Percentiles rank a stretch among this genome's conserved stretches.
Evolutionary conservation across 2,329 filamentous ascomycete genomes (phyloP).

Genomic region (Penicillium fuscoglaucum): DNA sequence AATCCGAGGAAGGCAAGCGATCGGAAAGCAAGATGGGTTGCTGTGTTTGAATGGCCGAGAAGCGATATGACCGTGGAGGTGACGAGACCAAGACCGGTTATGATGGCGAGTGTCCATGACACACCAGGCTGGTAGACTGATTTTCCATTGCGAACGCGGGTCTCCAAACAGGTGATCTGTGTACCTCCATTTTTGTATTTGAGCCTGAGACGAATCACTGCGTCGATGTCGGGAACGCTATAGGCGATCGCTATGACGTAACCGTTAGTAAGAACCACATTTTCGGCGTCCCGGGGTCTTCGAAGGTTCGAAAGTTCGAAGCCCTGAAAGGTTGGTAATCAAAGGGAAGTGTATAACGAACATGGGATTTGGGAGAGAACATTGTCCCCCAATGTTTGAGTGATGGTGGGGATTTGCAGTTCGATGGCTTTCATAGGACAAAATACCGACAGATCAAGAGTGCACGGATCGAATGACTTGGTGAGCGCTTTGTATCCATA

Average conservation of each 20-base stretch:
- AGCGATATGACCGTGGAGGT: slow-evolving; percentile 86
- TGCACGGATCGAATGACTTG: slow-evolving; percentile 73
- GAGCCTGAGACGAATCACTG: slow-evolving; percentile 18
- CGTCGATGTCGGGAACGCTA: slow-evolving; percentile 64
- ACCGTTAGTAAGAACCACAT: slow-evolving; percentile 7
- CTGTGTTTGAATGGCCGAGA: slow-evolving; percentile 87
- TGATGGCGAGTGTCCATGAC: slow-evolving; percentile 83
- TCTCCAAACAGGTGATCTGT: slow-evolving; percentile 28
- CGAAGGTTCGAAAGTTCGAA: background rate
- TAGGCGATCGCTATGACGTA: slow-evolving; percentile 68
- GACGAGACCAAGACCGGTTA: slow-evolving; percentile 77
- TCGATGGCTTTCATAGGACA: slow-evolving; percentile 88
- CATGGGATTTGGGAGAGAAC: slow-evolving; percentile 68
- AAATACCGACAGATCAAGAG: slow-evolving; percentile 66
- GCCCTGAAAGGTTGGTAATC: background rate
- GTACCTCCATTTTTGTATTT: slow-evolving; percentile 11
- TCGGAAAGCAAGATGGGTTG: slow-evolving; percentile 89
- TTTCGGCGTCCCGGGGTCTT: background rate
- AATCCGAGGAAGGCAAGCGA: slow-evolving; percentile 88
- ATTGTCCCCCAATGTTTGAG: slow-evolving; percentile 57
- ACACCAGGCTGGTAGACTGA: slow-evolving; percentile 78
- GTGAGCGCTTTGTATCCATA: slow-evolving; percentile 77
- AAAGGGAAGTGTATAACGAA: slow-evolving; percentile 33
- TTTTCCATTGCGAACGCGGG: slow-evolving; percentile 44
- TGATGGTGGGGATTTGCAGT: slow-evolving; percentile 69